These are phyloP conservation scores for Alternaria consortialis DNA, from an alignment of 2,329 filamentous ascomycete species.

Conservation along the genomic window DNA sequence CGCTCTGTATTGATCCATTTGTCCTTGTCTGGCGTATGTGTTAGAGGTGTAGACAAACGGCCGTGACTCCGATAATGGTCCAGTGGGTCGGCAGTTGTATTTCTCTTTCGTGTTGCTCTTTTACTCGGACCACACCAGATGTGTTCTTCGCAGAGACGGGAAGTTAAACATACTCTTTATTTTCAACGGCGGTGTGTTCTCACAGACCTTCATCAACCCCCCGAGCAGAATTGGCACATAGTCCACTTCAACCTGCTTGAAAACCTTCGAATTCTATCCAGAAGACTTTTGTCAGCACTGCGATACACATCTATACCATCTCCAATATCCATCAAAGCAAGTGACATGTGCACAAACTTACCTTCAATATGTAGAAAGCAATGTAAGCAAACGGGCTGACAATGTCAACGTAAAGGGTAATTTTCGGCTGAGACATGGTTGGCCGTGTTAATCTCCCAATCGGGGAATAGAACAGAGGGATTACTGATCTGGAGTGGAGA, in stretches of 20 bases:
- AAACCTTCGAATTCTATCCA: slow-evolving; percentile 63
- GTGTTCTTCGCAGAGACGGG: not conserved
- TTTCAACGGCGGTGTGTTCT: slow-evolving; percentile 63
- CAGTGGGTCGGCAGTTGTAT: not conserved
- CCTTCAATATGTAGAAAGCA: slow-evolving; percentile 64
- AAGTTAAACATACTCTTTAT: slow-evolving; percentile 61
- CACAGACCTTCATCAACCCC: slow-evolving; percentile 66
- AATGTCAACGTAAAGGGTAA: slow-evolving; percentile 67
- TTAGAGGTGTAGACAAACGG: slow-evolving; percentile 10
- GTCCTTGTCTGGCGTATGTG: slow-evolving; percentile 62
- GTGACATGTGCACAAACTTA: slow-evolving; percentile 43
- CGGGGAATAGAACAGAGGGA: not conserved
- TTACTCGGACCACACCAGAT: not conserved
- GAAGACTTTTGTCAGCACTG: not conserved
- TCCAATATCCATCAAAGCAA: not conserved
- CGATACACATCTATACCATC: not conserved
- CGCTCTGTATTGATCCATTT: slow-evolving; percentile 65
- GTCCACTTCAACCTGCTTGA: slow-evolving; percentile 63
- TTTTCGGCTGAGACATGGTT: slow-evolving; percentile 58
- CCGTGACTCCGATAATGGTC: not conserved
- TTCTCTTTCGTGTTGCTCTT: not conserved
- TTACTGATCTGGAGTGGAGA: slow-evolving; percentile 1
- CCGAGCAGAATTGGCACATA: slow-evolving; percentile 69
- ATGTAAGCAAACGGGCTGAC: slow-evolving; percentile 69
- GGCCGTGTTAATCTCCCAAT: not conserved